Conservation (phyloP, 768 basidiomycete genomes). For the Mycena chlorophos region DNA sequence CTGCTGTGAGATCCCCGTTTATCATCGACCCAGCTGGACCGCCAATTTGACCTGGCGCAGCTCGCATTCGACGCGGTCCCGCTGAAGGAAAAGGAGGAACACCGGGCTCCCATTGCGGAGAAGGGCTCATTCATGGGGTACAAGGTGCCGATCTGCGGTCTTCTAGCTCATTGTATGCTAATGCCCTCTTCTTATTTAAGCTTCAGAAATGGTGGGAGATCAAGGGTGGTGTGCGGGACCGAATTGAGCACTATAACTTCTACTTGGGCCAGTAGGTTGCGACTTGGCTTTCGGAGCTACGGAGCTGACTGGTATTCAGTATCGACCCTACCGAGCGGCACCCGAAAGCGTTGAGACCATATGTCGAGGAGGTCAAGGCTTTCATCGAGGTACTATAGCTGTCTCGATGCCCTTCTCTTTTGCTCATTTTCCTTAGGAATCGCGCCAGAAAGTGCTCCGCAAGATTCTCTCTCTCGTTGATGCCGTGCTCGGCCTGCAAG, state of each 20-base stretch:
- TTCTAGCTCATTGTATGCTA: not conserved
- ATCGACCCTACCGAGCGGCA: constrained; percentile 33
- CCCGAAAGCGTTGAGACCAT: constrained; percentile 31
- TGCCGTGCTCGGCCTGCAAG: constrained; percentile 31
- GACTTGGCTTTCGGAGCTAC: not conserved
- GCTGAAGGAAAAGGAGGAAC: constrained; percentile 32
- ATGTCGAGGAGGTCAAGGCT: constrained; percentile 32
- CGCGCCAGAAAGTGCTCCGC: constrained; percentile 32
- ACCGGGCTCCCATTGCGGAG: constrained; percentile 34
- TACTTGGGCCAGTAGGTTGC: constrained; percentile 28
- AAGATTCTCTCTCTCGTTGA: constrained; percentile 33
- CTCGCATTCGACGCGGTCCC: constrained; percentile 33
- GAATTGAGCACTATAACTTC: constrained; percentile 38
- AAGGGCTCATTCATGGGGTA: constrained; percentile 37
- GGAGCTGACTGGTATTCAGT: constrained; percentile 12
- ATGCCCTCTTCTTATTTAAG: constrained; percentile 21
- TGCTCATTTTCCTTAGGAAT: constrained; percentile 19
- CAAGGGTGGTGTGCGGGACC: constrained; percentile 35
- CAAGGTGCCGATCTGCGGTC: constrained; percentile 24
- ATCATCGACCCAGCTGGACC: constrained; percentile 23
- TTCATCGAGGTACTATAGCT: constrained; percentile 23
- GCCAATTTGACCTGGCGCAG: constrained; percentile 34
- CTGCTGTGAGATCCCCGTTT: not conserved
- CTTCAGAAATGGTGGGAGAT: constrained; percentile 38
- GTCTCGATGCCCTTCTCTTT: not conserved